Base-by-base conservation (phyloP, 2,329 filamentous ascomycete genomes). In the Chaetomium globosum region DNA sequence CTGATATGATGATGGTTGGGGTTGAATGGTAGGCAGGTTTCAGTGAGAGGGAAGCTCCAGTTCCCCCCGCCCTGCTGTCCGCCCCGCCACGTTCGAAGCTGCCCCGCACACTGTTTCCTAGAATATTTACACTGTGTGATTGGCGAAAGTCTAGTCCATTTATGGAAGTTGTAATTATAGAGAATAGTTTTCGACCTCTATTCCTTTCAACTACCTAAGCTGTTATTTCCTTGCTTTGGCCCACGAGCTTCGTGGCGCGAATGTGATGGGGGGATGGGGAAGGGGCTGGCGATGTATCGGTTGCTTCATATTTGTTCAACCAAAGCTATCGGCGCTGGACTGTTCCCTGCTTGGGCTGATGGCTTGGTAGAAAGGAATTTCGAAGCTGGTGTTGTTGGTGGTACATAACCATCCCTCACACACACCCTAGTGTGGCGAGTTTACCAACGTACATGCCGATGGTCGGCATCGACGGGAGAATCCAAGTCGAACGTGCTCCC, bases 401-500 rank as follows among this genome's bases (percentile, higher is more conserved):
- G n/a, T 23, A n/a, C 23, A 10, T 4, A 26, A 26, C 4, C 4
- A 26, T 9, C n/a, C 12, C 7, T 23, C 46, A 48, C 46, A 10
- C 16, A 43, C 19, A 23, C 21, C 9, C 8, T 12, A 48, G n/a
- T 48, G 4, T 21, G 19, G 12, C 46, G 8, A 21, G 46, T 9
- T 21, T n/a, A 23, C 10, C n/a, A 48, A 21, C 46, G 7, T 23
- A 21, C n/a, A 21, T 21, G n/a, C 46, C 10, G 21, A 48, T n/a
- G n/a, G 46, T 4, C 19, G 23, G 21, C 46, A 48, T 23, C 46
- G 23, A 23, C 46, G 8, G 6, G n/a, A 48, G 19, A 12, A 23
- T 16, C 5, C 3, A 56, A 23, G 9, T 26, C 33, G 36, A 61
- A 61, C 58, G 49, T 39, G 39, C 43, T 57, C 53, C 52, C 54